These are phyloP conservation scores for Oryza punctata DNA, from an alignment of 176 grass and related monocot species.

Conservation along the genomic window DNA sequence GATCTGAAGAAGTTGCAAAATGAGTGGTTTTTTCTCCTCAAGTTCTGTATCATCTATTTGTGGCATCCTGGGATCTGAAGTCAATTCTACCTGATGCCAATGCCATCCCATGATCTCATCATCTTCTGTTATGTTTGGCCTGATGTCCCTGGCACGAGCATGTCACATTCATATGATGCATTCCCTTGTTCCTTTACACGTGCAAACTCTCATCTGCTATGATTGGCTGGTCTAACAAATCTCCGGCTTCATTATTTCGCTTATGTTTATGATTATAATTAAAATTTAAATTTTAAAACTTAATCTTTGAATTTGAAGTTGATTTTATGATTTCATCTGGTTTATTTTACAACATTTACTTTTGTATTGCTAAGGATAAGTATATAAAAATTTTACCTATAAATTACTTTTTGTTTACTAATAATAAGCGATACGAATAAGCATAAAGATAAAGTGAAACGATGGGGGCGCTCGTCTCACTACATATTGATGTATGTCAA, in stretches of 20 bases:
- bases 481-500: constrained; percentile 22
- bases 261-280: too few species aligned
- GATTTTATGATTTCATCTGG: too few species aligned
- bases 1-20: constrained; percentile 24
- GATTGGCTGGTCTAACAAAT: neutral
- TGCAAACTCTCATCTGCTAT: constrained; percentile 10
- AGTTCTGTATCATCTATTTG: constrained; percentile 35
- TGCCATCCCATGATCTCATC: constrained; percentile 29
- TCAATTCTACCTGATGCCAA: constrained; percentile 9
- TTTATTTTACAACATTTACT: too few species aligned
- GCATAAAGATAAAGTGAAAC: too few species aligned
- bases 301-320: too few species aligned
- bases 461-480: neutral
- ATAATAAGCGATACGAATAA: too few species aligned
- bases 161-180: constrained; percentile 30
- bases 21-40: constrained; percentile 27
- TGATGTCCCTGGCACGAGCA: constrained; percentile 14
- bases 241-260: too few species aligned
- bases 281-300: too few species aligned
- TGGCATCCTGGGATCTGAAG: constrained; percentile 41
- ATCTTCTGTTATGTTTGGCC: constrained; percentile 45
- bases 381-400: too few species aligned
- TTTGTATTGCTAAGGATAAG: too few species aligned
- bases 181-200: constrained; percentile 20
- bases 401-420: too few species aligned